phyloP scores from a whole-genome alignment of 2,329 filamentous ascomycete species.

The Arthroderma sp. region DNA sequence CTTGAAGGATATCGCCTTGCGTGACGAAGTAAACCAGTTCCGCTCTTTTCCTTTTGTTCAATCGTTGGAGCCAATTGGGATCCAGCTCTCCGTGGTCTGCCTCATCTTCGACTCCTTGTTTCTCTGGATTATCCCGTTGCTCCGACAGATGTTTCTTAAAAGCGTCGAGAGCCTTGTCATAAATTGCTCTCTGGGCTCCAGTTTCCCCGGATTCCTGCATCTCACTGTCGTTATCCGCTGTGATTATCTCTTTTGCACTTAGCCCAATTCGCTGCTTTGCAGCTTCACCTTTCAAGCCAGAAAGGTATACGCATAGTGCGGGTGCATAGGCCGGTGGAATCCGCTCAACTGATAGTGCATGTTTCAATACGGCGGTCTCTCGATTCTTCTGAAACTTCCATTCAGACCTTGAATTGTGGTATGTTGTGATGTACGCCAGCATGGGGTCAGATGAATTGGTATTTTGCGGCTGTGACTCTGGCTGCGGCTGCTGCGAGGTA shows the following conservation, averaged over 20 bases:
- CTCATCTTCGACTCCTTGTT: constrained; percentile 13
- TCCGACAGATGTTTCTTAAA: constrained; percentile 25
- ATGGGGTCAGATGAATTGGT: constrained; percentile 34
- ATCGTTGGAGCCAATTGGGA: constrained; percentile 12
- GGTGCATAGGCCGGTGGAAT: constrained; percentile 58
- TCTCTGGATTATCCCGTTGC: constrained; percentile 16
- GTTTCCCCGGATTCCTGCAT: constrained; percentile 10
- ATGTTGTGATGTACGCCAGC: constrained; percentile 63
- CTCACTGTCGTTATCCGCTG: constrained; percentile 20
- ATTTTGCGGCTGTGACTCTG: constrained; percentile 4
- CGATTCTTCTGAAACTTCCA: constrained; percentile 98
- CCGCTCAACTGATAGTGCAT: constrained; percentile 58
- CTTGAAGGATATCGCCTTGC: constrained; percentile 12
- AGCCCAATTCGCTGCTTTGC: constrained; percentile 53
- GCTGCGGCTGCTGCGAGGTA: background rate
- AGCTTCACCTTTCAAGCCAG: constrained; percentile 62
- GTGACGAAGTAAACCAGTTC: constrained; percentile 26
- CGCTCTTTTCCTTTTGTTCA: constrained; percentile 25
- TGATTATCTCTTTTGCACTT: constrained; percentile 48
- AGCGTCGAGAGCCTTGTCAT: constrained; percentile 40
- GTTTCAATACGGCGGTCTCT: constrained; percentile 72
- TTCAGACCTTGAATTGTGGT: constrained; percentile 52
- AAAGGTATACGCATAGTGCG: constrained; percentile 63
- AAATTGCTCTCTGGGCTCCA: constrained; percentile 14
- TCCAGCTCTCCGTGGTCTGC: constrained; percentile 13